Percentiles rank a stretch among this genome's conserved stretches.
phyloP scores from a whole-genome alignment of 108 stramenopile species.

The Aurantiochytrium sp. region DNA sequence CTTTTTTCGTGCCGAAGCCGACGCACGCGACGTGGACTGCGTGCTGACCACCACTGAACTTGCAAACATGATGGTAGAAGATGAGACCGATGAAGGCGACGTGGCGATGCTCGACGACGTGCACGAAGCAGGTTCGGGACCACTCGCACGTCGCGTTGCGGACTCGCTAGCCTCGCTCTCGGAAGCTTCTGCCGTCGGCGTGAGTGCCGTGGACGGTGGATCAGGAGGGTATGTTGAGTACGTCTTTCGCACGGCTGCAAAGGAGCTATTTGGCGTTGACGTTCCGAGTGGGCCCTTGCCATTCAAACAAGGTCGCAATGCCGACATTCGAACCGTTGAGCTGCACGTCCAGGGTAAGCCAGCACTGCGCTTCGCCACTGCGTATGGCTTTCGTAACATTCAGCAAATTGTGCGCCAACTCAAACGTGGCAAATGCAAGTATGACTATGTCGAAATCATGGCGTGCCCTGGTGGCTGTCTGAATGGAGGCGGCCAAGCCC shows the following conservation, averaged over 20 bases:
- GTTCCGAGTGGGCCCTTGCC: slow-evolving; percentile 22
- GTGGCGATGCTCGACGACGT: not conserved
- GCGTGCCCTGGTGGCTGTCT: slow-evolving; percentile 93
- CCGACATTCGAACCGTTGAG: slow-evolving; percentile 35
- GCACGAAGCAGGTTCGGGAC: too few relatives aligned
- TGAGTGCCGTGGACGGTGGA: slow-evolving; percentile 21
- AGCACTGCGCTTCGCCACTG: slow-evolving; percentile 71
- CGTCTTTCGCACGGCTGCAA: slow-evolving; percentile 39
- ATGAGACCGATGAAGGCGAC: not conserved
- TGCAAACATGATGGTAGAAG: slow-evolving; percentile 59
- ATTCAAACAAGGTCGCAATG: slow-evolving; percentile 38
- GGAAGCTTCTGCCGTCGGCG: slow-evolving; percentile 1
- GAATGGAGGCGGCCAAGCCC: slow-evolving; percentile 88
- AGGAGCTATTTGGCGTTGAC: slow-evolving; percentile 32
- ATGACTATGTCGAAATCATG: slow-evolving; percentile 90
- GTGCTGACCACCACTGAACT: slow-evolving; percentile 84
- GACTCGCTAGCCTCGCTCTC: slow-evolving; percentile 6
- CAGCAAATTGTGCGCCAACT: slow-evolving; percentile 66
- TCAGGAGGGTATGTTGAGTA: slow-evolving; percentile 45
- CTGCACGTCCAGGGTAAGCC: slow-evolving; percentile 22
- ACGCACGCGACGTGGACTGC: slow-evolving; percentile 74
- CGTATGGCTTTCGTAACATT: slow-evolving; percentile 92
- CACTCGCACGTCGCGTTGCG: not conserved
- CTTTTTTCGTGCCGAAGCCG: slow-evolving; percentile 43
- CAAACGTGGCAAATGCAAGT: slow-evolving; percentile 29